These are phyloP conservation scores for Plasmodium gaboni DNA, from an alignment of 169 alveolate species.

Conservation along the genomic window DNA sequence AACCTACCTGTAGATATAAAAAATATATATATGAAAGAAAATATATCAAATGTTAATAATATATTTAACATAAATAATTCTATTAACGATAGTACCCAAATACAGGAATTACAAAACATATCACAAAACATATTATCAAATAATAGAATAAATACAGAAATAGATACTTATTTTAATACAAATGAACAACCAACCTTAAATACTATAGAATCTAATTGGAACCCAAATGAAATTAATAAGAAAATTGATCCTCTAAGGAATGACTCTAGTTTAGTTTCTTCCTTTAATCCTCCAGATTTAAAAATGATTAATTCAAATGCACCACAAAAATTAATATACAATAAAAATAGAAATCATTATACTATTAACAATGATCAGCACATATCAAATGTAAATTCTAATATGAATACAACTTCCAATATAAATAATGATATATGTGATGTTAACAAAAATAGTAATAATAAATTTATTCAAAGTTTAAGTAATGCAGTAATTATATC, in stretches of 20 bases:
- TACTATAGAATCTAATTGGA: conserved; percentile 55
- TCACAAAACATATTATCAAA: conserved; percentile 14
- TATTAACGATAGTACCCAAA: neutral
- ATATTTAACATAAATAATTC: neutral
- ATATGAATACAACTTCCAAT: conserved; percentile 18
- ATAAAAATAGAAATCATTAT: conserved; percentile 1
- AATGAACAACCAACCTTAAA: conserved; percentile 24
- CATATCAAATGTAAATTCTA: conserved; percentile 6
- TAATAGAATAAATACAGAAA: conserved; percentile 38
- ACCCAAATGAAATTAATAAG: conserved; percentile 16
- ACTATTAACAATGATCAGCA: conserved; percentile 13
- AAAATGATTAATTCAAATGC: conserved; percentile 59
- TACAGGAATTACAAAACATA: conserved; percentile 41
- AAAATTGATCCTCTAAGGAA: conserved; percentile 33
- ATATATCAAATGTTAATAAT: conserved; percentile 24
- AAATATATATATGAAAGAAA: conserved; percentile 14
- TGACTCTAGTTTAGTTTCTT: conserved; percentile 73
- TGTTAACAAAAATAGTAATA: conserved; percentile 8
- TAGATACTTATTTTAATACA: conserved; percentile 22
- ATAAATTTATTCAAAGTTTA: conserved; percentile 78
- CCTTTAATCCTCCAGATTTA: conserved; percentile 69
- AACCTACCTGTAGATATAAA: neutral
- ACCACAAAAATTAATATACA: conserved; percentile 41
- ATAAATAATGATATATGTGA: neutral
- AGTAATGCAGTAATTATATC: conserved; percentile 85